Evolutionary conservation across 768 basidiomycete species (phyloP).

Genomic region (Amanita subjunquillea): DNA sequence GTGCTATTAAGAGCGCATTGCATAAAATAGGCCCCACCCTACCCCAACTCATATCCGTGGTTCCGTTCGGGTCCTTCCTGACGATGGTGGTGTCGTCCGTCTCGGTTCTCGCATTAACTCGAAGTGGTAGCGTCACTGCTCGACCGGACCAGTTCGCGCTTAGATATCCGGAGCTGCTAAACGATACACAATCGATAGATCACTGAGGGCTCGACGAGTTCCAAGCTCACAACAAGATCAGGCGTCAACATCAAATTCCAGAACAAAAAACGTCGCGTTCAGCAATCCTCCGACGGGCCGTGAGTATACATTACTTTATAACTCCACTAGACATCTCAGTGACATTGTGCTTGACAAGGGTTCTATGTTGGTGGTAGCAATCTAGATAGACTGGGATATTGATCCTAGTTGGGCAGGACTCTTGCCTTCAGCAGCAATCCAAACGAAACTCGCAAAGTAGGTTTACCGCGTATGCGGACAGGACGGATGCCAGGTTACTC

Average conservation of each 20-base stretch:
- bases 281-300: slow-evolving; percentile 53
- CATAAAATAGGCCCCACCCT: background rate
- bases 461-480: background rate
- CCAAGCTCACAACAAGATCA: background rate
- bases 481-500: slow-evolving; percentile 24
- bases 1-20: too few species aligned
- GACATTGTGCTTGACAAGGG: slow-evolving; percentile 23
- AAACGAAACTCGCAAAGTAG: slow-evolving; percentile 60
- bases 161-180: background rate
- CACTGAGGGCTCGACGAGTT: background rate
- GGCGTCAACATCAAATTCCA: too few species aligned
- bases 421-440: slow-evolving; percentile 47
- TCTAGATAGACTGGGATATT: slow-evolving; percentile 60
- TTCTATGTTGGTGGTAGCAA: slow-evolving; percentile 59
- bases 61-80: background rate
- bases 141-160: background rate
- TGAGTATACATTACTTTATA: slow-evolving; percentile 15
- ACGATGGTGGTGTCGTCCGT: background rate
- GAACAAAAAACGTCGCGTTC: slow-evolving; percentile 49
- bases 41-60: background rate
- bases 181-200: background rate
- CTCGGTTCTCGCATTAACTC: background rate
- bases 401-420: slow-evolving; percentile 72
- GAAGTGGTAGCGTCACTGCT: background rate
- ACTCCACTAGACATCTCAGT: background rate